These are phyloP conservation scores for Malania oleifera DNA, from an alignment of 164 flowering plant genomes.

Conservation along the genomic window DNA sequence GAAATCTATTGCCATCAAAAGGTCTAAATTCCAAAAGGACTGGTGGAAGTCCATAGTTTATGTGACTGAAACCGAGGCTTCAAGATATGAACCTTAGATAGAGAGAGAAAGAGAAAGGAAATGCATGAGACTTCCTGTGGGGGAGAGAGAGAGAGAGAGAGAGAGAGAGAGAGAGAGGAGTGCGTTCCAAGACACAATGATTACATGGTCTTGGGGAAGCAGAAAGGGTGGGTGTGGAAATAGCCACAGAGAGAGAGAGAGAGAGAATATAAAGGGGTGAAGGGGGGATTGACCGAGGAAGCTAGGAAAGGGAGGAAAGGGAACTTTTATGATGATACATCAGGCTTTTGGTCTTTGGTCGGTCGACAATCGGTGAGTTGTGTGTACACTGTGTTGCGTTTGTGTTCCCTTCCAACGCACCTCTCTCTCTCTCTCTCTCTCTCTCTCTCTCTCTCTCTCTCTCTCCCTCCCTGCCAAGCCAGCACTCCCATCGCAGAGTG, in stretches of 20 bases:
- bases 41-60: constrained; percentile 10
- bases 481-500: constrained; percentile 29
- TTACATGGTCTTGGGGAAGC: constrained; percentile 77
- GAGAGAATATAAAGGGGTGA: constrained; percentile 43
- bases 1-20: no score
- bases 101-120: constrained; percentile 17
- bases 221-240: constrained; percentile 68
- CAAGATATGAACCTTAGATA: constrained; percentile 12
- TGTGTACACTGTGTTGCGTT: constrained; percentile 38
- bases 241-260: no score
- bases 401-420: constrained; percentile 21
- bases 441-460: constrained; percentile 19
- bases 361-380: constrained; percentile 67
- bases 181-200: constrained; percentile 98
- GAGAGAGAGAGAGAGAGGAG: constrained; percentile 34
- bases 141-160: constrained; percentile 6
- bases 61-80: constrained; percentile 36
- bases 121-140: neutral
- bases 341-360: constrained; percentile 43
- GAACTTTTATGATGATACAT: constrained; percentile 35
- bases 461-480: constrained; percentile 9
- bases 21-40: constrained; percentile 11
- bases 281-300: constrained; percentile 58
- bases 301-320: constrained; percentile 13
- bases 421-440: constrained; percentile 3